Conservation (phyloP, 169 alveolate genomes). For the Babesia ovata region DNA sequence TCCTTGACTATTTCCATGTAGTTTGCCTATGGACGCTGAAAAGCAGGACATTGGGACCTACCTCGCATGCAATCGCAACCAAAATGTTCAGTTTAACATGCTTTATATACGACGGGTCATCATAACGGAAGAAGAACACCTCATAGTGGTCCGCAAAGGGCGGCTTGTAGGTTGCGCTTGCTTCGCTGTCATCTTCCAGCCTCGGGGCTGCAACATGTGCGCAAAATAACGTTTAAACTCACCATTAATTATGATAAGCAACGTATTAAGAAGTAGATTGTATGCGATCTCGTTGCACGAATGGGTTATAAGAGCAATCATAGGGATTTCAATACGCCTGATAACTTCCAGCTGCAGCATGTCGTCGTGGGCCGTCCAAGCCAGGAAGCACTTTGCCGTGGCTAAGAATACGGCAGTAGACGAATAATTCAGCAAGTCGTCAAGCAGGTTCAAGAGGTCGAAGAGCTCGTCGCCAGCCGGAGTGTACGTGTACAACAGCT, state of each 20-base stretch:
- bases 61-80: conserved; percentile 82
- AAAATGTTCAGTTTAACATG: conserved; percentile 78
- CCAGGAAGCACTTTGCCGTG: conserved; percentile 82
- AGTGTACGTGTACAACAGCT: conserved; percentile 87
- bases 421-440: conserved; percentile 92
- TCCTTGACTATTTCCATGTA: conserved; percentile 86
- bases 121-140: conserved; percentile 79
- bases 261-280: conserved; percentile 74
- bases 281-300: conserved; percentile 80
- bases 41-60: conserved; percentile 3
- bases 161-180: conserved; percentile 2
- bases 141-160: conserved; percentile 77
- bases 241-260: conserved; percentile 59
- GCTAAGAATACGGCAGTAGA: conserved; percentile 94
- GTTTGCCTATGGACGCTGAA: conserved; percentile 70
- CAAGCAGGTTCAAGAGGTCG: conserved; percentile 95
- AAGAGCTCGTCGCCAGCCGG: conserved; percentile 94
- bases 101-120: conserved; percentile 85
- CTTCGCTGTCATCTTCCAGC: conserved; percentile 3
- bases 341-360: conserved; percentile 78
- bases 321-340: conserved; percentile 77
- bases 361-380: conserved; percentile 73
- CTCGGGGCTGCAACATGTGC: conserved; percentile 28
- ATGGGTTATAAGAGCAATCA: conserved; percentile 79
- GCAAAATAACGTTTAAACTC: background rate